Evolutionary conservation across 2,329 filamentous ascomycete genomes (phyloP), one percentile per base, ranked within the genome.

Genomic region (Paradendryphiella salina): DNA sequence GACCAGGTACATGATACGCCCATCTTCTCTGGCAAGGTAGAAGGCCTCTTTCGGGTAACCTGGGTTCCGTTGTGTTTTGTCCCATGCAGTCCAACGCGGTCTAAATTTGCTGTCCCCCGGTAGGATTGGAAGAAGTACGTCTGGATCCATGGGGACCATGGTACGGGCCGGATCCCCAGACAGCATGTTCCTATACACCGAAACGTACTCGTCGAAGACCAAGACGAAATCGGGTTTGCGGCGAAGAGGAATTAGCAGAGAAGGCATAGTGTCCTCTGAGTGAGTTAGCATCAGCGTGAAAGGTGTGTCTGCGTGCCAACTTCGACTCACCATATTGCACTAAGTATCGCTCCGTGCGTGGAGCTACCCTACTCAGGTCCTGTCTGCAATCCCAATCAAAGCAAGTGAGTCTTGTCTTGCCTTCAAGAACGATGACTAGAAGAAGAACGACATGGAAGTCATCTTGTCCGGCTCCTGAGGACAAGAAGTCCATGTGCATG

Each of bases 11-110:
- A 86, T 82, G 8, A 96, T 80, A 40, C 86, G 77, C 3, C 94
- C 94, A 67, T 97, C 93, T 73, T 97, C 93, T 46, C 92, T 85
- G 9, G 88, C 89, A 13, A 99, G 77, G 66, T 94, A 96, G 40
- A 97, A 85, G 52, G 87, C 85, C 65, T 97, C 94, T 29, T 85
- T 84, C 14, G 77, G 76, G 52, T 80, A 80, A 18, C 85, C 62
- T 14, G 60, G 58, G 46, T 69, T 81, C 6, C 93, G 85, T 52
- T 84, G 81, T 1, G 91, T 88, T 52, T 89, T 83, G 21, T 90
- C 85, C 92, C 93, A 99, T 18, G 88, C 84, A 3, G 87, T 88
- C 89, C 91, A 96, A 3, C 89, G 72, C 0, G 88, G 87, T 32
- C 44, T 45, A 11, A 52, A 52, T 50, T 60, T 66, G 44, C 69